Evolutionary conservation across 108 stramenopile species (phyloP).

Genomic region (Nitzschia sp.): DNA sequence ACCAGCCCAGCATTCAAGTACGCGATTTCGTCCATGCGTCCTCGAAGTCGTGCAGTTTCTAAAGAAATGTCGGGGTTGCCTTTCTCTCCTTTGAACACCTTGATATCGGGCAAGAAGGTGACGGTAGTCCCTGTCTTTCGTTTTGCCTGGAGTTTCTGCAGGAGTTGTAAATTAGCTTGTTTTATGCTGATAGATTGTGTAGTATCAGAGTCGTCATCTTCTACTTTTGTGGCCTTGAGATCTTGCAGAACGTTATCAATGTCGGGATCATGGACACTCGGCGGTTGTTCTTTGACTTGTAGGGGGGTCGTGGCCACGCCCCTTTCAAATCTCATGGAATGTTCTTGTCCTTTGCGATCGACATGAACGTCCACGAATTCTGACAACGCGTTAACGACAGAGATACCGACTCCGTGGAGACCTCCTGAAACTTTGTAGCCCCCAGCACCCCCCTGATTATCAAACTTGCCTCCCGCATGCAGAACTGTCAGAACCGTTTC

Average conservation of each 20-base stretch:
- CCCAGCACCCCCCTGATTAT: conserved; percentile 72
- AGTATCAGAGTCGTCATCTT: conserved; percentile 39
- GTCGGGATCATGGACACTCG: conserved; percentile 18
- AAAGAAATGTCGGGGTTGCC: conserved; percentile 77
- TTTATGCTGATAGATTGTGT: conserved; percentile 9
- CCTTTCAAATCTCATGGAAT: conserved; percentile 74
- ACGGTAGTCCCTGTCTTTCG: conserved; percentile 76
- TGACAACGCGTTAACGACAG: conserved; percentile 94
- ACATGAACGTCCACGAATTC: conserved; percentile 80
- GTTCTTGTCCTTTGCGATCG: conserved; percentile 53
- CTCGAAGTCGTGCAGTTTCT: conserved; percentile 70
- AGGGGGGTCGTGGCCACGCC: conserved; percentile 69
- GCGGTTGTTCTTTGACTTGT: conserved; percentile 31
- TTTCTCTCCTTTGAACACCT: conserved; percentile 90
- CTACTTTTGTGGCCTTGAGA: conserved; percentile 5
- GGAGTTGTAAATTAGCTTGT: conserved; percentile 36
- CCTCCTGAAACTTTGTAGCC: conserved; percentile 96
- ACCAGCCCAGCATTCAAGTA: conserved; percentile 91
- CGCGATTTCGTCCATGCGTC: conserved; percentile 88
- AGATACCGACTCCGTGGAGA: conserved; percentile 95
- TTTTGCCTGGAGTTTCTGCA: conserved; percentile 42
- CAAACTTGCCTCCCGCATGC: conserved; percentile 98
- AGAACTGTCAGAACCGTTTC: conserved; percentile 95
- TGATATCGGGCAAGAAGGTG: conserved; percentile 83
- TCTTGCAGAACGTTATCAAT: conserved; percentile 21